phyloP scores from a whole-genome alignment of 2,329 filamentous ascomycete species.

The Xylaria polymorpha region DNA sequence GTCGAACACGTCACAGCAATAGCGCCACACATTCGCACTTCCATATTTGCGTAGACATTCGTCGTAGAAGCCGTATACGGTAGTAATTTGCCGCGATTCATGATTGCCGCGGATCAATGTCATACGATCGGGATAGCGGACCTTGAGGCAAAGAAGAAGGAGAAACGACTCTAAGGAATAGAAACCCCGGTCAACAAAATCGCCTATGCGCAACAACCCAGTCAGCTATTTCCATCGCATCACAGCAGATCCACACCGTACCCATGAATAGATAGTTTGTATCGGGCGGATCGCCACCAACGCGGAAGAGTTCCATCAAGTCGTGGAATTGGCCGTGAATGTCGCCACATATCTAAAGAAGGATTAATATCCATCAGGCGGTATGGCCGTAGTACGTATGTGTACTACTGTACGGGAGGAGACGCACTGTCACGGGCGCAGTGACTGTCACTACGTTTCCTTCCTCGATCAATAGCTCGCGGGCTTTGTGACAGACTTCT shows the following conservation, averaged over 20 bases:
- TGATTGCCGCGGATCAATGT: conserved; percentile 95
- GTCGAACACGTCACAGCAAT: conserved; percentile 98
- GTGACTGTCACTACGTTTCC: conserved; percentile 96
- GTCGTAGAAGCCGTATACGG: conserved; percentile 98
- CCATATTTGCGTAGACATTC: conserved; percentile 97
- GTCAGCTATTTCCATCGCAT: conserved; percentile 31
- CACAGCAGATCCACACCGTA: conserved; percentile 53
- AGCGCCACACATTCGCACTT: conserved; percentile 95
- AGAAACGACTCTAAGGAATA: conserved; percentile 98
- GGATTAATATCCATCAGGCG: conserved; percentile 32
- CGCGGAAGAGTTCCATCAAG: conserved; percentile 94
- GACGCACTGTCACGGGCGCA: conserved; percentile 86
- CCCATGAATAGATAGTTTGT: conserved; percentile 98
- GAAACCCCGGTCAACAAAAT: conserved; percentile 98
- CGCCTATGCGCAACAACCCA: conserved; percentile 66
- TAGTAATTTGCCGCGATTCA: conserved; percentile 96
- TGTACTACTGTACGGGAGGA: not conserved
- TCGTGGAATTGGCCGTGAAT: conserved; percentile 98
- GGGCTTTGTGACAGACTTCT: conserved; percentile 96
- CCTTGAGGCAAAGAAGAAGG: conserved; percentile 94
- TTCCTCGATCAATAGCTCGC: conserved; percentile 96
- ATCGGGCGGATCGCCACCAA: conserved; percentile 92
- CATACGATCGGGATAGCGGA: conserved; percentile 96
- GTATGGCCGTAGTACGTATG: not conserved
- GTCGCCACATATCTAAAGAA: conserved; percentile 84